These are phyloP conservation scores for Pachysandra terminalis DNA, from an alignment of 164 flowering plant genomes.

Conservation along the genomic window DNA sequence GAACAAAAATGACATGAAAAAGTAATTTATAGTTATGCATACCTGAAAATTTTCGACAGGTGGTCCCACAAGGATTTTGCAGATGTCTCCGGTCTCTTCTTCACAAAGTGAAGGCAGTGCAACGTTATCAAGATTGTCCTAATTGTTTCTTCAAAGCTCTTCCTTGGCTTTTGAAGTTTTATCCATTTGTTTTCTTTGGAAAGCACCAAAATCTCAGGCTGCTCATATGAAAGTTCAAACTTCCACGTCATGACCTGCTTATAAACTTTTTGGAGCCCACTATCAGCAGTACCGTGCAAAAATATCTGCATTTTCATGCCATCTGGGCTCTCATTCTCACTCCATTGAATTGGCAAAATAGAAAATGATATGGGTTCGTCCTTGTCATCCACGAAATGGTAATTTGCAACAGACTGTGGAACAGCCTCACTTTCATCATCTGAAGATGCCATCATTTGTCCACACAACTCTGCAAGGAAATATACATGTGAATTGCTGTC, in stretches of 20 bases:
- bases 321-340: slow-evolving; percentile 15
- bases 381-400: slow-evolving; percentile 33
- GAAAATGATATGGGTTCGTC: slow-evolving; percentile 41
- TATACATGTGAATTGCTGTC: too few species aligned
- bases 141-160: slow-evolving; percentile 46
- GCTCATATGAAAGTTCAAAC: slow-evolving; percentile 42
- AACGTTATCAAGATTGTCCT: slow-evolving; percentile 56
- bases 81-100: slow-evolving; percentile 41
- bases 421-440: slow-evolving; percentile 61
- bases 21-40: slow-evolving; percentile 9
- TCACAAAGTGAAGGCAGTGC: slow-evolving; percentile 49
- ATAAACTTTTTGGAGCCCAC: slow-evolving; percentile 45
- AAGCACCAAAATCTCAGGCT: slow-evolving; percentile 58
- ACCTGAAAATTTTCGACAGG: slow-evolving; percentile 59
- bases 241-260: slow-evolving; percentile 72
- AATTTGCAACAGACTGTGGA: slow-evolving; percentile 38
- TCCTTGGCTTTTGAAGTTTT: slow-evolving; percentile 65
- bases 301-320: slow-evolving; percentile 22
- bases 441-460: slow-evolving; percentile 42
- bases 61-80: slow-evolving; percentile 59
- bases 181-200: slow-evolving; percentile 61
- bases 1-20: not conserved
- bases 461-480: not conserved
- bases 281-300: slow-evolving; percentile 42
- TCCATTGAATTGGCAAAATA: slow-evolving; percentile 49